These are phyloP conservation scores for Coemansia sp. DNA, from an alignment of 192 early-diverging fungal genomes.

Conservation along the genomic window DNA sequence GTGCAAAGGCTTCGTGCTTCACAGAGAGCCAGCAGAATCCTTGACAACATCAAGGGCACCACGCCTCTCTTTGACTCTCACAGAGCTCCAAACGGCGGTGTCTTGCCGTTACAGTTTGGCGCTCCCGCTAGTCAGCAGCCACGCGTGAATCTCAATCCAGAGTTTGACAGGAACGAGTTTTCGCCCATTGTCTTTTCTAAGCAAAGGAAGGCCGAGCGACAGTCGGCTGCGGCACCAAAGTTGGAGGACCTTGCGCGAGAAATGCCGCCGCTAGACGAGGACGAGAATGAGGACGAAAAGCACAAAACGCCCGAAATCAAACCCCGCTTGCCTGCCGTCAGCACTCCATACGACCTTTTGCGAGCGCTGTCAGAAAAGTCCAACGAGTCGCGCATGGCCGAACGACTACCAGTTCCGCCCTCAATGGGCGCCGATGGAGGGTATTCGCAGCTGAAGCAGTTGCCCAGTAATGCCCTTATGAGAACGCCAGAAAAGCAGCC, in stretches of 20 bases:
- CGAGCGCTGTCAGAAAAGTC: constrained; percentile 40
- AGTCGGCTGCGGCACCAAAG: not conserved
- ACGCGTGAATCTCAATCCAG: constrained; percentile 16
- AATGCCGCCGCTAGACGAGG: constrained; percentile 1
- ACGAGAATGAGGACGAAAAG: not conserved
- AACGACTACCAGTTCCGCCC: not conserved
- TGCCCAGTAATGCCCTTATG: not conserved
- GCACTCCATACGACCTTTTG: constrained; percentile 27
- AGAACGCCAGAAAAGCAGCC: constrained; percentile 28
- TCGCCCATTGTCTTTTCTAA: constrained; percentile 30
- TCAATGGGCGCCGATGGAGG: not conserved
- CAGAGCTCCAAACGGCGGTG: constrained; percentile 2
- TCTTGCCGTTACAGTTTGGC: not conserved
- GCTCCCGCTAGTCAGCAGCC: not conserved
- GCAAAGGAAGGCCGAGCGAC: constrained; percentile 6
- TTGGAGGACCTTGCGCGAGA: constrained; percentile 11
- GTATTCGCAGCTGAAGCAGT: not conserved
- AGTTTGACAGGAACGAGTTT: constrained; percentile 34
- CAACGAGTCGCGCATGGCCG: constrained; percentile 17
- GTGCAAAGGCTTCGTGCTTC: constrained; percentile 33
- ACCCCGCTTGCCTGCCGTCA: constrained; percentile 5
- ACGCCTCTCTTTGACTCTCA: constrained; percentile 4
- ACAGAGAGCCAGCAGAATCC: constrained; percentile 27
- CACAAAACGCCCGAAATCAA: constrained; percentile 21
- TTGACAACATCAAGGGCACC: constrained; percentile 32